Conservation (phyloP, 129 eudicot genomes). For the Centaurea solstitialis region DNA sequence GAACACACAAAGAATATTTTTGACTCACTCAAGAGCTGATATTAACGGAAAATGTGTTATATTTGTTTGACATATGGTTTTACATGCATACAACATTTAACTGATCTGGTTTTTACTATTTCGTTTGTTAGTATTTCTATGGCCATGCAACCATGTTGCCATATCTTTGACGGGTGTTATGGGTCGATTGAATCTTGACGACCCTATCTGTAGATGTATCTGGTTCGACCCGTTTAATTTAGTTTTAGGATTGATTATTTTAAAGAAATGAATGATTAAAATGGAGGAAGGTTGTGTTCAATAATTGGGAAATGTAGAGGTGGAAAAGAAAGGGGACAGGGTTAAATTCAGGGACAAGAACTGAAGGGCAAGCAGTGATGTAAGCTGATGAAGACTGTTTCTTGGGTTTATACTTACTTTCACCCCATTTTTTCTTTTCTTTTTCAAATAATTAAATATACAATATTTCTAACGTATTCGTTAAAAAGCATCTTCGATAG, state of each 20-base stretch:
- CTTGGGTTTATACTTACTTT: not conserved
- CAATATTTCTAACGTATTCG: too few species aligned
- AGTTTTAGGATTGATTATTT: not conserved
- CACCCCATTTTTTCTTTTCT: not conserved
- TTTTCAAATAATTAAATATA: not conserved
- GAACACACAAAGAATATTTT: too few species aligned
- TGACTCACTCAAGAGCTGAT: too few species aligned
- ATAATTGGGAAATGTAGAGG: conserved; percentile 1
- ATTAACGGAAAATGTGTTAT: too few species aligned
- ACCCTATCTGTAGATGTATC: not conserved
- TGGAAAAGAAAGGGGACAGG: not conserved
- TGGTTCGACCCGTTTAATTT: not conserved
- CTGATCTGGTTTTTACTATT: not conserved
- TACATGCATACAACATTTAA: not conserved
- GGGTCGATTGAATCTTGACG: not conserved
- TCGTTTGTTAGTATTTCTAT: too few species aligned
- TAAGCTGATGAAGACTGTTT: conserved; percentile 1
- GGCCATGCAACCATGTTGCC: not conserved
- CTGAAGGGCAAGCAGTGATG: not conserved
- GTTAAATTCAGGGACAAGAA: not conserved
- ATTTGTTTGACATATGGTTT: too few species aligned
- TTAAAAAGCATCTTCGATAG: too few species aligned
- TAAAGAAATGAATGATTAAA: not conserved
- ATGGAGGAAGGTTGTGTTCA: not conserved
- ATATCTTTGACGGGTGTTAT: not conserved